Percentiles rank a stretch among this genome's conserved stretches.
phyloP scores from a whole-genome alignment of 495 filamentous ascomycete genomes.

The Xylaria bambusicola region DNA sequence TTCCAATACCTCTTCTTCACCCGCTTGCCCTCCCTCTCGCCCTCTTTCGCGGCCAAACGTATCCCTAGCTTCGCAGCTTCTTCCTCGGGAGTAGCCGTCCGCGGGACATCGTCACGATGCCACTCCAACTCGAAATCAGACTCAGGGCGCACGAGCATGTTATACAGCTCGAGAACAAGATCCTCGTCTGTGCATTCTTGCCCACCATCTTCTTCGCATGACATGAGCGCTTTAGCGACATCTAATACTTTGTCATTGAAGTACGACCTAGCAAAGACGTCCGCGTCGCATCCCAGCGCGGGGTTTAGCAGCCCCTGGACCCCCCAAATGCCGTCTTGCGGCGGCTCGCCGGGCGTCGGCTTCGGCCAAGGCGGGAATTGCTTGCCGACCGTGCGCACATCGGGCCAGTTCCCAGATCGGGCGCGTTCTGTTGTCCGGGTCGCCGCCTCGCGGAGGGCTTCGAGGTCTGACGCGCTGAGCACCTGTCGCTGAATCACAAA shows the following conservation, averaged over 20 bases:
- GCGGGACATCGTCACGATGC: conserved; percentile 77
- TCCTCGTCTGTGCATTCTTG: conserved; percentile 33
- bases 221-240: conserved; percentile 59
- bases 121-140: conserved; percentile 67
- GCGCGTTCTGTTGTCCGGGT: conserved; percentile 56
- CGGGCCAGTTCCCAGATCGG: conserved; percentile 67
- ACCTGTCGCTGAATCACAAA: conserved; percentile 49
- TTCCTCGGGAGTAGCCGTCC: conserved; percentile 55
- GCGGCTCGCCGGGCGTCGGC: conserved; percentile 44
- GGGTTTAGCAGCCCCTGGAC: conserved; percentile 83
- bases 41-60: not conserved
- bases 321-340: conserved; percentile 72
- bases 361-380: conserved; percentile 82
- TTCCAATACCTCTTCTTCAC: conserved; percentile 33
- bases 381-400: conserved; percentile 79
- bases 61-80: conserved; percentile 41
- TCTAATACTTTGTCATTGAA: conserved; percentile 62
- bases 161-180: conserved; percentile 78
- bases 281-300: conserved; percentile 51
- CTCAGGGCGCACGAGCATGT: conserved; percentile 71
- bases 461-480: conserved; percentile 12
- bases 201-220: conserved; percentile 8
- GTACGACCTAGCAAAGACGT: conserved; percentile 62
- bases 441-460: conserved; percentile 57
- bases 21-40: conserved; percentile 5